A percentile compares a stretch with the other conserved stretches of the same genome.
These are phyloP conservation scores for Filosporella fistucella DNA, from an alignment of 495 filamentous ascomycete genomes.

Conservation along the genomic window DNA sequence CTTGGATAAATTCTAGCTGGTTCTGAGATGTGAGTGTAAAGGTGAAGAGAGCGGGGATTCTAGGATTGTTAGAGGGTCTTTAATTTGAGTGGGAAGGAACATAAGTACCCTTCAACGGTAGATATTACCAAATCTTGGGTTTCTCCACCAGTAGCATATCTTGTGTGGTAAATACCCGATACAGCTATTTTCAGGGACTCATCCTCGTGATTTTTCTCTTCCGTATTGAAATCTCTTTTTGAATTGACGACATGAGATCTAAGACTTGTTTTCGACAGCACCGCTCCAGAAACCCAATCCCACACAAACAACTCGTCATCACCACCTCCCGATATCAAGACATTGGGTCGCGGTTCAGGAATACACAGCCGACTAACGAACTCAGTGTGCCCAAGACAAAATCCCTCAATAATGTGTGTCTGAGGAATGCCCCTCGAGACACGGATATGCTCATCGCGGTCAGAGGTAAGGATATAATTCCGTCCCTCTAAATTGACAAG, in stretches of 20 bases:
- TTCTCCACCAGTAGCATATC: too few relatives aligned
- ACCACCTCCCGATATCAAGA: slow-evolving; percentile 83
- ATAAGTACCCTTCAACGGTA: too few relatives aligned
- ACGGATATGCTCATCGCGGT: slow-evolving; percentile 96
- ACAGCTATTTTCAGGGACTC: slow-evolving; percentile 50
- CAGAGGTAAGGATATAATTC: slow-evolving; percentile 78
- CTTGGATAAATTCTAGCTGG: slow-evolving; percentile 39
- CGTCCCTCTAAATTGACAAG: slow-evolving; percentile 40
- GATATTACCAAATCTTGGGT: too few relatives aligned
- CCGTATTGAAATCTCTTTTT: too few relatives aligned
- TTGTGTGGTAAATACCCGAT: slow-evolving; percentile 37
- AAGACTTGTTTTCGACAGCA: slow-evolving; percentile 51
- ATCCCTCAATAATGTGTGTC: slow-evolving; percentile 81
- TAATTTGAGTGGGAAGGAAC: too few relatives aligned
- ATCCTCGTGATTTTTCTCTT: too few relatives aligned
- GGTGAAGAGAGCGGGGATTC: slow-evolving; percentile 56
- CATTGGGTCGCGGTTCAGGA: slow-evolving; percentile 42
- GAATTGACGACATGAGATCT: too few relatives aligned
- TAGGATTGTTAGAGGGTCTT: too few relatives aligned
- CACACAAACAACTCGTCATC: slow-evolving; percentile 74
- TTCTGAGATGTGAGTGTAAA: slow-evolving; percentile 42
- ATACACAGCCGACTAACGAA: slow-evolving; percentile 76
- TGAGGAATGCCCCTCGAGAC: slow-evolving; percentile 81
- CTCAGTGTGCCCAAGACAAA: slow-evolving; percentile 78
- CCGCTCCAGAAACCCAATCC: slow-evolving; percentile 63